Conservation (phyloP, 2,329 filamentous ascomycete genomes). For the Ophiostoma angusticollis region DNA sequence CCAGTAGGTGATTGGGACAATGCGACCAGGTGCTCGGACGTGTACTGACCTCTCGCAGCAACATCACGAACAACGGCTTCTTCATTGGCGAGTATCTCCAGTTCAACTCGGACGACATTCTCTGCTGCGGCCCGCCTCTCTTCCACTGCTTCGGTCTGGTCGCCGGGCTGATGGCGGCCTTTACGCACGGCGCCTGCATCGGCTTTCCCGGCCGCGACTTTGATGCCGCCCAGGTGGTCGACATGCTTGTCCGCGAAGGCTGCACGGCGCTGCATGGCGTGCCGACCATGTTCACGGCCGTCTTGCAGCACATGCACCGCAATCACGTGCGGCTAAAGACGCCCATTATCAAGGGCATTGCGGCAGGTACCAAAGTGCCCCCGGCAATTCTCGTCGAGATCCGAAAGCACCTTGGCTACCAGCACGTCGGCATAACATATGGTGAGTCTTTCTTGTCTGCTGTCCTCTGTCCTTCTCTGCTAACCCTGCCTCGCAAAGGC, state of each 20-base stretch:
- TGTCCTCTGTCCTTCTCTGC: too few species aligned
- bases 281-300: slow-evolving; percentile 59
- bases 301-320: background rate
- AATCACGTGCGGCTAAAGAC: background rate
- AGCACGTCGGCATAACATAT: slow-evolving; percentile 58
- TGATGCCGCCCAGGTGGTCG: slow-evolving; percentile 51
- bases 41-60: too few species aligned
- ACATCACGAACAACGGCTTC: slow-evolving; percentile 51
- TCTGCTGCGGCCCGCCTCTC: slow-evolving; percentile 72
- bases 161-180: slow-evolving; percentile 56
- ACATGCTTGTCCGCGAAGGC: slow-evolving; percentile 51
- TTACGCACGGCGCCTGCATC: slow-evolving; percentile 65
- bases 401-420: slow-evolving; percentile 58
- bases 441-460: slow-evolving; percentile 15
- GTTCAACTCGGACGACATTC: slow-evolving; percentile 49
- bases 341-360: slow-evolving; percentile 58
- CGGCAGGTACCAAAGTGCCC: slow-evolving; percentile 67
- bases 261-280: slow-evolving; percentile 72
- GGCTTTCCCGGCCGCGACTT: slow-evolving; percentile 67
- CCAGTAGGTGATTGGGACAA: too few species aligned
- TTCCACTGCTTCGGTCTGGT: slow-evolving; percentile 83
- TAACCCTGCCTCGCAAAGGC: too few species aligned
- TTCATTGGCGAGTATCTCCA: slow-evolving; percentile 66
- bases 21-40: too few species aligned
- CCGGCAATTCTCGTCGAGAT: slow-evolving; percentile 62